These are phyloP conservation scores for Toxoplasma gondii DNA, from an alignment of 169 alveolate genomes.

Conservation along the genomic window DNA sequence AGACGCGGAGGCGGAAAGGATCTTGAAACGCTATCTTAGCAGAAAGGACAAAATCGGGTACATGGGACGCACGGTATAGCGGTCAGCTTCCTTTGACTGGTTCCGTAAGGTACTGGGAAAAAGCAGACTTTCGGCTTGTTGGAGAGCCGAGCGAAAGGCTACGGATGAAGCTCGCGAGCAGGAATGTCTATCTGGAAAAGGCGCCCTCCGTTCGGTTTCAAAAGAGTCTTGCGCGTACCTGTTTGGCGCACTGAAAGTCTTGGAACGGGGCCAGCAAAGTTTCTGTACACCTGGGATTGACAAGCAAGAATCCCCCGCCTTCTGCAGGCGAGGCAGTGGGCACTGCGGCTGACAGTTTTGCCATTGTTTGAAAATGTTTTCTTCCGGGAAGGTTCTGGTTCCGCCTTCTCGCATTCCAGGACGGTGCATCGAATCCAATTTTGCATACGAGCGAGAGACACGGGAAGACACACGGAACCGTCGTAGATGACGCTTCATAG, in stretches of 20 bases:
- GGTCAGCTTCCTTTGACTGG: too few relatives aligned
- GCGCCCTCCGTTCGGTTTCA: background rate
- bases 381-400: too few relatives aligned
- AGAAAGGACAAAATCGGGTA: background rate
- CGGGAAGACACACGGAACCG: too few relatives aligned
- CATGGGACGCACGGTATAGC: background rate
- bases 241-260: background rate
- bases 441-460: too few relatives aligned
- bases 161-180: background rate
- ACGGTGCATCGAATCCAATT: too few relatives aligned
- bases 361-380: background rate
- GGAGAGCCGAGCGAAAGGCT: too few relatives aligned
- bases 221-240: background rate
- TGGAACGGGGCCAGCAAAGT: background rate
- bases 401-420: too few relatives aligned
- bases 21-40: background rate
- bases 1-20: background rate
- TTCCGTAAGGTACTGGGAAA: background rate
- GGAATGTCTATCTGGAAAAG: background rate
- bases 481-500: too few relatives aligned
- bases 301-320: background rate
- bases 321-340: background rate
- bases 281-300: background rate
- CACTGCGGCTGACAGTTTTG: background rate
- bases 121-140: too few relatives aligned